Base-by-base conservation (phyloP, 129 eudicot species). In the Tanacetum coccineum region DNA sequence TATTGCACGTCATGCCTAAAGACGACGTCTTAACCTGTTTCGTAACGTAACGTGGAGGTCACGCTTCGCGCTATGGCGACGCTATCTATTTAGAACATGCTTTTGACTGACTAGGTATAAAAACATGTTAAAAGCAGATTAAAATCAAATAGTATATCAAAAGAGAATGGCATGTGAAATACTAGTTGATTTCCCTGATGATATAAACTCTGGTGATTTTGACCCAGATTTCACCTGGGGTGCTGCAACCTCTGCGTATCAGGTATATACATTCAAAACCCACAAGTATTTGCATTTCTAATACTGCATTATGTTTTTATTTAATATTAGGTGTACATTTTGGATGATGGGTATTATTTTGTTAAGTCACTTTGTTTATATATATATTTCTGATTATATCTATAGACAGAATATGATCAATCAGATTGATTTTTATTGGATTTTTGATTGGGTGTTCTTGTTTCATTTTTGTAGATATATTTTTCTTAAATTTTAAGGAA, bases 201-300 rank as follows among this genome's bases (percentile, higher is more conserved):
- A 48, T 18, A 46, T 71, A 4, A 71, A 4, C 22, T 26, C 68
- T 6, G 40, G 4, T 9, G 76, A 71, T 71, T 71, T 60, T 25
- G 60, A 71, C 19, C 30, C 68, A 17, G 61, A 60, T 71, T 71
- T 71, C 39, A 50, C 50, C 0, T 71, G 76, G 76, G 76, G 68
- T 61, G 68, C 60, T 50, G 22, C 68, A 12, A 60, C 76, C n/a
- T 60, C 76, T 71, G 68, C 76, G 0, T 71, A 71, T 71, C 76
- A 71, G 76, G 76, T 71, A 11, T 19, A 11, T 36, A 9, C 25
- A 42, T 62, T 36, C 9, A 1, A 3, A 32, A 32, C 39, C 9
- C 39, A 32, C 39, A 32, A 32, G 8, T 7, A 15, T 15, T 9
- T 9, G 7, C 17, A 18, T 63, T 20, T 4, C 9, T 40, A 19